phyloP scores from a whole-genome alignment of 2,329 filamentous ascomycete genomes.

The Aureobasidium mangrovei region DNA sequence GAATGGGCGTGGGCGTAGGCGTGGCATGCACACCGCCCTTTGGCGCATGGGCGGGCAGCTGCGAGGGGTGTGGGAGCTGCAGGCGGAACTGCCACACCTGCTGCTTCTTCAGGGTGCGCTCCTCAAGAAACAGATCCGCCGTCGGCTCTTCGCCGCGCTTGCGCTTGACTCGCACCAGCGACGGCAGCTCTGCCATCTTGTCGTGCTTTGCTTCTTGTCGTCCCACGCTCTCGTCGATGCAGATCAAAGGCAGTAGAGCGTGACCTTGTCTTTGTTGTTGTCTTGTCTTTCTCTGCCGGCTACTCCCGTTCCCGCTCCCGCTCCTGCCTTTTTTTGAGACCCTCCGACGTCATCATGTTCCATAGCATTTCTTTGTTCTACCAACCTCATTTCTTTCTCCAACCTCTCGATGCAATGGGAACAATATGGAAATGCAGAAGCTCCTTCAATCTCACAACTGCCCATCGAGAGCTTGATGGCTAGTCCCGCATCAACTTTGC shows the following conservation, averaged over 20 bases:
- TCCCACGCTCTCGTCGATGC: not conserved
- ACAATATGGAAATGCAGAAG: too few species aligned
- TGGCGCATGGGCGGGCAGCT: not conserved
- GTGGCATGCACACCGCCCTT: not conserved
- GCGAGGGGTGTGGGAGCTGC: conserved; percentile 10
- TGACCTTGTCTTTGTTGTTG: not conserved
- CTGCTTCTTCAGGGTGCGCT: conserved; percentile 15
- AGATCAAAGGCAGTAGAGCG: too few species aligned
- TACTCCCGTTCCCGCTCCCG: not conserved
- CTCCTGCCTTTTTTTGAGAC: not conserved
- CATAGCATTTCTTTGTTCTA: not conserved
- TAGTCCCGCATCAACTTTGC: too few species aligned
- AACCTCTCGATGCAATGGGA: too few species aligned
- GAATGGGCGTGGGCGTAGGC: not conserved
- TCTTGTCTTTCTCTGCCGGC: not conserved
- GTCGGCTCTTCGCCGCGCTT: conserved; percentile 46
- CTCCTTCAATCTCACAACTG: too few species aligned
- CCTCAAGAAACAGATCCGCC: conserved; percentile 18
- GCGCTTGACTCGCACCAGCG: conserved; percentile 47
- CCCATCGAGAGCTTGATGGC: too few species aligned
- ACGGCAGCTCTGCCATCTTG: conserved; percentile 39
- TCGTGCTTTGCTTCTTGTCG: not conserved
- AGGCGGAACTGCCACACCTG: conserved; percentile 16
- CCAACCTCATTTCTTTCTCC: too few species aligned
- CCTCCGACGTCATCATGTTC: not conserved